Base-by-base conservation (phyloP, 352 stramenopile genomes). In the Elongisporangium prolatum region DNA sequence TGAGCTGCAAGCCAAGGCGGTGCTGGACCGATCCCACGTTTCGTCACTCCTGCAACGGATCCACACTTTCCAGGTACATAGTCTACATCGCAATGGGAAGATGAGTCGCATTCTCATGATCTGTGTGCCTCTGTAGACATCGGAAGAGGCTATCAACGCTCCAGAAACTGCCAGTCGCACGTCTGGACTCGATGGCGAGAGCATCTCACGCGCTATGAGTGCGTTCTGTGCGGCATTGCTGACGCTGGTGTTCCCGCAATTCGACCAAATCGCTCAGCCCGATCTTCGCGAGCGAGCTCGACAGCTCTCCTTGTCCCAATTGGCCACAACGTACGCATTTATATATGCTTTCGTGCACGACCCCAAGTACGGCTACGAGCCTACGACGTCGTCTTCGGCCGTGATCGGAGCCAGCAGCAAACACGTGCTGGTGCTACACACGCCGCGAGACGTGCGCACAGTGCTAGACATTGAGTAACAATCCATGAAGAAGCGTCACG, bases 311-410 rank as follows among this genome's bases (percentile, higher is more conserved):
- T 69, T 60, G 1, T 63, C 65, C 5, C 63, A 59, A 24, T 71
- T 91, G 28, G 76, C 75, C 3, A 60, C 63, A 0, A 68, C 69
- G 8, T 91, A 89, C 54, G 65, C 68, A 9, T 69, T 76, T 18
- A 64, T 88, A 40, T 78, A 88, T 59, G 73, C 73, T 52, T 87
- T 89, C 56, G 79, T 91, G 20, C 61, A 72, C 34, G 74, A 84
- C 38, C 52, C 61, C n/a, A 64, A 56, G 25, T 65, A 77, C 52
- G 75, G 71, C 3, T 88, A 84, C 57, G 64, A 63, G 0, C 62
- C 63, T 11, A 64, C 60, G 21, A 63, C 64, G 50, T 65, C 61
- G 0, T 53, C 58, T 1, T 65, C 59, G 21, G 60, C 53, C 50
- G 59, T 54, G 14, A 24, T 63, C 4, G 57, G 52, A 0, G 63